Conservation (phyloP, 768 basidiomycete species). For the Rhodotorula graminis region DNA sequence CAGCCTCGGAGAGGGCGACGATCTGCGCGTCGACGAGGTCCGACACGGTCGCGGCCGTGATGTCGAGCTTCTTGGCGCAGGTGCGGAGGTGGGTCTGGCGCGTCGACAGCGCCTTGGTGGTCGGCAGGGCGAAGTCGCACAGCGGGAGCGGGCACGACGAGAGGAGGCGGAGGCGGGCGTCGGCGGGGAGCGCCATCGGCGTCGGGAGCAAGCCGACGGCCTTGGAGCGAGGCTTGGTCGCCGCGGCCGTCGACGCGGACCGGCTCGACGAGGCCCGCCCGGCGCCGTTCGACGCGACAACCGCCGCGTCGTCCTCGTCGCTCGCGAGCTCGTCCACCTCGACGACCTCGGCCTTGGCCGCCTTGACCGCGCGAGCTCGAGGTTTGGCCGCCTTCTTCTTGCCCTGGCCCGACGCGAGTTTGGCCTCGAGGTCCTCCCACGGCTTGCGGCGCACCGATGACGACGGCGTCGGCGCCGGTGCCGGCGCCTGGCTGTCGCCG, state of each 20-base stretch:
- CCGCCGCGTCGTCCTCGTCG: neutral
- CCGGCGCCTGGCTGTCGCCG: neutral
- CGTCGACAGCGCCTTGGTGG: neutral
- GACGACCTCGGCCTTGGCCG: neutral
- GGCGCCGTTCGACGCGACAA: neutral
- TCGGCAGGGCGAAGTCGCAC: constrained; percentile 9
- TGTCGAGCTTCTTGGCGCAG: constrained; percentile 14
- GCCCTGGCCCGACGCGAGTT: neutral
- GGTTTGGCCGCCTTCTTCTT: neutral
- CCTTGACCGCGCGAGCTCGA: neutral
- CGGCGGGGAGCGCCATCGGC: constrained; percentile 17
- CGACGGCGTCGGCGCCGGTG: too few relatives aligned
- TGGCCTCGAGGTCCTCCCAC: constrained; percentile 20
- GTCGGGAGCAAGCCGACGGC: neutral
- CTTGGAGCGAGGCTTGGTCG: neutral
- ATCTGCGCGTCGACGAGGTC: constrained; percentile 13
- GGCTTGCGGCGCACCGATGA: constrained; percentile 9
- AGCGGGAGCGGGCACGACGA: constrained; percentile 16
- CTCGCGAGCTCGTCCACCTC: neutral
- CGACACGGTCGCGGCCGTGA: constrained; percentile 3
- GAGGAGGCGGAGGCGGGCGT: constrained; percentile 20
- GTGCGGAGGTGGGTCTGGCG: constrained; percentile 23
- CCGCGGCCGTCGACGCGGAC: neutral
- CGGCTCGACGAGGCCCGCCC: neutral
- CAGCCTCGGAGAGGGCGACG: neutral